These are phyloP conservation scores for Dactylellina cionopaga DNA, from an alignment of 2,329 filamentous ascomycete species.

Conservation along the genomic window DNA sequence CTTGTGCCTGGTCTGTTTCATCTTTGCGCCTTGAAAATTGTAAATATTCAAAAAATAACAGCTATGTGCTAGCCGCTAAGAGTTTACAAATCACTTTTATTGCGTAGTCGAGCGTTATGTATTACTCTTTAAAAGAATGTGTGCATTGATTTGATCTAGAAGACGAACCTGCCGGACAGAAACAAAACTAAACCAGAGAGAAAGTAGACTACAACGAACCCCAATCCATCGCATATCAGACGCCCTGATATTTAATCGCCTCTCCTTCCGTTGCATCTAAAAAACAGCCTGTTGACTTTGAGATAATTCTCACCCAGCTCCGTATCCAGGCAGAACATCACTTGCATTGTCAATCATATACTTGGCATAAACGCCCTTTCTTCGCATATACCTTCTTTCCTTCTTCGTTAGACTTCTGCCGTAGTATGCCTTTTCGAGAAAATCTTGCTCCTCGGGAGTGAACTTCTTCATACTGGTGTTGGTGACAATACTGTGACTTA, in stretches of 20 bases:
- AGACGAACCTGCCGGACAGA: not conserved
- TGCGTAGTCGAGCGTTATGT: not conserved
- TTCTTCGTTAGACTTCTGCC: conserved; percentile 4
- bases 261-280: too few species aligned
- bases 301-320: too few species aligned
- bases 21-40: not conserved
- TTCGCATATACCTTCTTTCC: not conserved
- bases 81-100: not conserved
- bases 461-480: too few species aligned
- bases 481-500: too few species aligned
- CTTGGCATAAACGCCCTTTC: too few species aligned
- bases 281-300: too few species aligned
- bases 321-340: conserved; percentile 7
- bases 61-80: too few species aligned
- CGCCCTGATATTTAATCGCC: too few species aligned
- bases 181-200: too few species aligned
- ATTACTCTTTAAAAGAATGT: not conserved
- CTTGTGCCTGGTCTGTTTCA: conserved; percentile 1
- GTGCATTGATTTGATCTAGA: not conserved
- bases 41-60: conserved; percentile 12
- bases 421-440: conserved; percentile 1
- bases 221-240: too few species aligned
- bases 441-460: not conserved
- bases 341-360: too few species aligned
- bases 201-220: too few species aligned